Percentiles rank a stretch among this genome's conserved stretches.
Evolutionary conservation across 345 rosid genomes (phyloP).

Genomic region (Zanthoxylum bungeanum): DNA sequence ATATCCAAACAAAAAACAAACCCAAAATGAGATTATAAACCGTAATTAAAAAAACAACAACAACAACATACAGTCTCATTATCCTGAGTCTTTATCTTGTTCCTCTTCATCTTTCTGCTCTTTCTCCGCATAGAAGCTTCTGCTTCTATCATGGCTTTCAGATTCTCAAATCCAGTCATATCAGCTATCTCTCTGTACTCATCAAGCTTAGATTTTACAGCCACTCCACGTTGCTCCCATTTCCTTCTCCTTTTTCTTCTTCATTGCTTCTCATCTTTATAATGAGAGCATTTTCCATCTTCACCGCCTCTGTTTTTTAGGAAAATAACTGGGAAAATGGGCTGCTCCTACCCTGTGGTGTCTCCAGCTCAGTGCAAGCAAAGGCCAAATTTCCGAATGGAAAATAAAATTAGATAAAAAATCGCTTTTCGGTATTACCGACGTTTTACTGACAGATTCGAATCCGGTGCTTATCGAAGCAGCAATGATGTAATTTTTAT

Average conservation of each 20-base stretch:
- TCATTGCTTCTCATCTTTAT: background rate
- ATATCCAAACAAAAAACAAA: background rate
- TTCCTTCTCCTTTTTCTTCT: background rate
- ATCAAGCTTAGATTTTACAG: conserved; percentile 10
- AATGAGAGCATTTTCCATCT: background rate
- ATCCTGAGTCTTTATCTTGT: background rate
- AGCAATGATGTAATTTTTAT: too few relatives aligned
- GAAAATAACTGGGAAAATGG: background rate
- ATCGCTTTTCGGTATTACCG: too few relatives aligned
- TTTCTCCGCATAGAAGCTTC: conserved; percentile 8
- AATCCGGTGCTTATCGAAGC: too few relatives aligned
- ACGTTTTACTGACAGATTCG: too few relatives aligned
- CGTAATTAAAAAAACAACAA: background rate
- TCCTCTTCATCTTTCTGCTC: conserved; percentile 4
- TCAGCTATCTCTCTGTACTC: conserved; percentile 3
- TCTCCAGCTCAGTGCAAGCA: too few relatives aligned
- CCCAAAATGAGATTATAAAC: background rate
- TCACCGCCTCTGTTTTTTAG: background rate
- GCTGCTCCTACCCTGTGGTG: too few relatives aligned
- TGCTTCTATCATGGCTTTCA: conserved; percentile 9
- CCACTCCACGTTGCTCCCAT: background rate
- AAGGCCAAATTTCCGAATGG: too few relatives aligned
- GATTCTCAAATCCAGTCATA: background rate
- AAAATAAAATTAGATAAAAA: too few relatives aligned
- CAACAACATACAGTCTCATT: conserved; percentile 5